Evolutionary conservation across 345 rosid species (phyloP).

Genomic region (Rubroshorea leprosula): DNA sequence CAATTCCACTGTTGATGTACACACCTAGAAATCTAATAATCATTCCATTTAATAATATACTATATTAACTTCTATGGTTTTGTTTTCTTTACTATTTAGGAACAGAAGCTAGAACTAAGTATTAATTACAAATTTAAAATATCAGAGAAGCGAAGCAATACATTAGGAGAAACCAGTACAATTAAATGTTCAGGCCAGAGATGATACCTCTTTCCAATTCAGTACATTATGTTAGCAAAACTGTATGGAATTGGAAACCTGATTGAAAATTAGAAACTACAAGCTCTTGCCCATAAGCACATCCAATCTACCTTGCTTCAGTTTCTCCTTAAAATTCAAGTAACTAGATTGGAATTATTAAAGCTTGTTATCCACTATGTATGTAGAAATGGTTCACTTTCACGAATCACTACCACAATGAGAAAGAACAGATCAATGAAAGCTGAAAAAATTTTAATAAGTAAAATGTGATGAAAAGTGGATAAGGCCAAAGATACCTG

Average conservation of each 20-base stretch:
- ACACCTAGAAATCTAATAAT: no score
- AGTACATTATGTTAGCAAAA: no score
- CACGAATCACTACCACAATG: no score
- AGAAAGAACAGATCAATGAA: neutral
- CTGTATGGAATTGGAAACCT: neutral
- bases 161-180: neutral
- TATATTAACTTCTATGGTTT: no score
- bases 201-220: neutral
- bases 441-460: neutral
- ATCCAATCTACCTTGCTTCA: neutral
- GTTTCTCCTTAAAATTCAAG: neutral
- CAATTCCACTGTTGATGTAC: no score
- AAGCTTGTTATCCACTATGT: neutral
- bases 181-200: neutral
- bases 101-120: no score
- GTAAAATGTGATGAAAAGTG: neutral
- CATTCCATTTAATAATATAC: no score
- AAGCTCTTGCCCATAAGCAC: neutral
- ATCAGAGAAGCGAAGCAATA: neutral
- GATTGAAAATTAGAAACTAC: no score
- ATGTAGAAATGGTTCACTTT: neutral
- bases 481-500: slow-evolving; percentile 44
- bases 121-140: no score
- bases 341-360: neutral
- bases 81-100: neutral